Base-by-base conservation (phyloP, 1,139 yeast genomes). In the Geotrichum cucujoidarum region DNA sequence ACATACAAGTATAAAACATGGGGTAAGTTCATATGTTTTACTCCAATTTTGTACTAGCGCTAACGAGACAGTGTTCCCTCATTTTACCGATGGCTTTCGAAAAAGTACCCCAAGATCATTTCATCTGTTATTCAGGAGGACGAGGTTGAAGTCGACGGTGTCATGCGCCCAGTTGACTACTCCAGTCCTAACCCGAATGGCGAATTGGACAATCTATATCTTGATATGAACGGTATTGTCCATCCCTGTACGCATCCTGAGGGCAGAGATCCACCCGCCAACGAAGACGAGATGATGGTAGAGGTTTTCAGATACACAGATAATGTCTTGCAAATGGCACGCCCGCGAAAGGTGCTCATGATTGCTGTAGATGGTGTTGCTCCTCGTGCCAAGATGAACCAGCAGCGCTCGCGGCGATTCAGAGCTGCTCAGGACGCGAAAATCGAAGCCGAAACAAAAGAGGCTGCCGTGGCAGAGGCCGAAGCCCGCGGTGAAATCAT, bases 311-410 rank as follows among this genome's bases (percentile, higher is more conserved):
- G 79, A 55, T 90, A 90, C 62, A 90, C 97, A 0, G 94, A 90
- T 58, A 74, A 95, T 47, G 95, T 90, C 8, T 70, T 90, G 49
- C 80, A 81, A 71, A 87, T 90, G 94, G 96, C 96, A 0, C 75
- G 97, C 59, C 99, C 99, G 0, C 73, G 98, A 50, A 89, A 90
- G 63, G 81, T 94, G 36, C 74, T 94, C 51, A 81, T 68, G 69
- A 90, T 94, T 67, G 98, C 99, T 4, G 89, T 94, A 54, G 99
- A 94, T 70, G 99, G 99, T 57, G 99, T 94, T 45, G 98, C 98
- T 0, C 99, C 99, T 45, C 76, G 99, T 62, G 99, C 99, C 24
- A 94, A 94, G 65, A 94, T 94, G 97, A 94, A 94, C 65, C 99
- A 94, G 68, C 99, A 94, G 68, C 81, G 99, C 67, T 85, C 98